These are phyloP conservation scores for Inonotus hispidus DNA, from an alignment of 1,284 basidiomycete species.

Conservation along the genomic window DNA sequence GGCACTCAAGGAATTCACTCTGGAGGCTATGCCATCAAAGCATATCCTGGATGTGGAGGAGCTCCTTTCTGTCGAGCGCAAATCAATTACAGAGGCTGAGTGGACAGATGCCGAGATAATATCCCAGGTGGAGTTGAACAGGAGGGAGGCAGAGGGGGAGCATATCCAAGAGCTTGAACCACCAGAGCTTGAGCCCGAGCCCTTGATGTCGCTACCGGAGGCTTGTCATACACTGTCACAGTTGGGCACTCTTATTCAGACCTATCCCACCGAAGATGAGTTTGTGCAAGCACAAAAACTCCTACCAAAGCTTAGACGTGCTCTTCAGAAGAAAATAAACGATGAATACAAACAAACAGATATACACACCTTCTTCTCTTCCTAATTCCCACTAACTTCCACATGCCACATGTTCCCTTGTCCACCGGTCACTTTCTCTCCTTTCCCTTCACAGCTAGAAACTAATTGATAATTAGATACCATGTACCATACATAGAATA, in stretches of 20 bases:
- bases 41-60: neutral
- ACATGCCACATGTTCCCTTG: neutral
- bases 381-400: neutral
- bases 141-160: neutral
- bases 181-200: neutral
- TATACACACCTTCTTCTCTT: neutral
- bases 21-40: neutral
- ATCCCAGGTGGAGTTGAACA: neutral
- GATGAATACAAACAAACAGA: neutral
- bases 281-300: neutral
- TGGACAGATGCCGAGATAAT: constrained; percentile 9
- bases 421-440: too few relatives aligned
- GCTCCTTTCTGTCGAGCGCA: neutral
- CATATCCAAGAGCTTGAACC: constrained; percentile 2
- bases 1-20: neutral
- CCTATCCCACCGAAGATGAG: neutral
- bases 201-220: neutral
- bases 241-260: neutral
- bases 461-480: too few relatives aligned
- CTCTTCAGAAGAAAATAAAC: neutral
- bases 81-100: neutral
- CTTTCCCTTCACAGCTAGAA: too few relatives aligned
- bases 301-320: neutral
- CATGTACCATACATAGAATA: too few relatives aligned
- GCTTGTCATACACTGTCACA: neutral